Percentiles rank a stretch among this genome's conserved stretches.
These are phyloP conservation scores for Thozetella sp. DNA, from an alignment of 495 filamentous ascomycete species.

Conservation along the genomic window DNA sequence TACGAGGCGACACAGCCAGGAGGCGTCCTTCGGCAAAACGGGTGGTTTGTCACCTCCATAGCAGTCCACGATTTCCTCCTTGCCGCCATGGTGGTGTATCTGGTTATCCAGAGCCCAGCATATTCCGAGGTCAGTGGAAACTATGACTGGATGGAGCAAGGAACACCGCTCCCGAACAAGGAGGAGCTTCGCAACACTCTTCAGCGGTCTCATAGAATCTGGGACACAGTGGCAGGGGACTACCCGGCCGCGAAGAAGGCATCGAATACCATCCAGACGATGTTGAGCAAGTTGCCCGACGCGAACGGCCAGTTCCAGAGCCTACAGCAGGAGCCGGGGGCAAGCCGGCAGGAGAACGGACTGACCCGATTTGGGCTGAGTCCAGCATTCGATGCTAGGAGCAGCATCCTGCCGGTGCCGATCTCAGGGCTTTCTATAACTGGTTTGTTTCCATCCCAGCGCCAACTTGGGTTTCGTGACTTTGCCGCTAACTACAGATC, in stretches of 20 bases:
- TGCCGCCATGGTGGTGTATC: slow-evolving; percentile 45
- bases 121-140: slow-evolving; percentile 23
- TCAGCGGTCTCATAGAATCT: slow-evolving; percentile 27
- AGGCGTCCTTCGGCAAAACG: slow-evolving; percentile 31
- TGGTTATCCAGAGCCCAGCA: slow-evolving; percentile 34
- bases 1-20: slow-evolving; percentile 38
- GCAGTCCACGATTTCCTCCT: slow-evolving; percentile 50
- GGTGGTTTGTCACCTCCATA: slow-evolving; percentile 43
- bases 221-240: slow-evolving; percentile 17
- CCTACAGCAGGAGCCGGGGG: background rate
- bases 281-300: slow-evolving; percentile 15
- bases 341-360: background rate
- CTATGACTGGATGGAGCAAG: slow-evolving; percentile 17
- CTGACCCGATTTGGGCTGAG: background rate
- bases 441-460: too few species aligned
- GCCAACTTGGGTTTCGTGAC: too few species aligned
- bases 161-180: slow-evolving; percentile 20
- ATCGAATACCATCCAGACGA: slow-evolving; percentile 16
- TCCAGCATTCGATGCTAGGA: background rate
- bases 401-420: background rate
- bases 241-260: slow-evolving; percentile 19
- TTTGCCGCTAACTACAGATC: too few species aligned
- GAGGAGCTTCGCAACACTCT: slow-evolving; percentile 25
- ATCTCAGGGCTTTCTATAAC: slow-evolving; percentile 5
- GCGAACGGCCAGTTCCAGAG: background rate